Evolutionary conservation across 2,329 filamentous ascomycete genomes (phyloP), one percentile per base, ranked within the genome.

Genomic region (Conoideocrella luteorostrata): DNA sequence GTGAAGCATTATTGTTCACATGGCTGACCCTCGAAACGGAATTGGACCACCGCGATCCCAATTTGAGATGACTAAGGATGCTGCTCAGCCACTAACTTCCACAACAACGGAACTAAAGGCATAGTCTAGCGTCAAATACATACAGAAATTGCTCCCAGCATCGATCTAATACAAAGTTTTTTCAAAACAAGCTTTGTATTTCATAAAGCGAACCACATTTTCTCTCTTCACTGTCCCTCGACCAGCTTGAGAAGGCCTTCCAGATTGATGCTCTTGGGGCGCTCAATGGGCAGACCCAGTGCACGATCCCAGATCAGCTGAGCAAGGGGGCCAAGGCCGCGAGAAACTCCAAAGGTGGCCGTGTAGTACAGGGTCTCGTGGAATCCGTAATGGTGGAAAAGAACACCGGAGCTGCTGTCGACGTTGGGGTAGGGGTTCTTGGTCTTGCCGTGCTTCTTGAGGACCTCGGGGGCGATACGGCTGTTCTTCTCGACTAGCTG

Each of bases 341-440:
- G 70, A 47, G 77, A 82, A 11, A 85, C 81, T 49, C 81, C 82
- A 51, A 85, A 85, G 0, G 81, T 84, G 46, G 79, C 81, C 4
- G 81, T 84, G 72, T 97, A 98, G 75, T 97, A 98, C 10, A 97
- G 76, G 0, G 91, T 95, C 72, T 97, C 88, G 64, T 87, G 85
- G 81, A 98, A 95, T 46, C 91, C 93, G 64, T 95, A 98, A 73
- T 97, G 89, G 69, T 97, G 84, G 80, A 98, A 97, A 39, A 98
- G 77, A 5, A 97, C 90, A 51, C 93, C 93, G 1, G 89, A 95
- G 50, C 81, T 84, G 38, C 86, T 89, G 67, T 98, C 93, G 49
- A 98, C 93, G 64, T 98, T 98, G 52, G 93, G 93, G 69, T 91
- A 95, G 2, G 93, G 89, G 71, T 95, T 95, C 77, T 95, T 95